phyloP scores from a whole-genome alignment of 306 rosid species.

The Vicia villosa region DNA sequence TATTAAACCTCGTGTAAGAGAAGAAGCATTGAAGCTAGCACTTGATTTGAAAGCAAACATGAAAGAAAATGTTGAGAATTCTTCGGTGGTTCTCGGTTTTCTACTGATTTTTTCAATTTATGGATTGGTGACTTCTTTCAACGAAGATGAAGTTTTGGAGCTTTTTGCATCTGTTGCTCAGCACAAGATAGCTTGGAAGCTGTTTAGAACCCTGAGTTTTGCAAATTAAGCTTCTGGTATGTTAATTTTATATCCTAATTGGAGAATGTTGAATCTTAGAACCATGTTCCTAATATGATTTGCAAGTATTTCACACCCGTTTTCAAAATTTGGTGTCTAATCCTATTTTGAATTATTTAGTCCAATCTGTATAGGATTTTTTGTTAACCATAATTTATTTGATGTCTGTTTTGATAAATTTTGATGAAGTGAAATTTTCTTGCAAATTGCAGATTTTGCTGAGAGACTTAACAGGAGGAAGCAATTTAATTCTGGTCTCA shows the following conservation, averaged over 20 bases:
- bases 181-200: slow-evolving; percentile 6
- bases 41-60: slow-evolving; percentile 7
- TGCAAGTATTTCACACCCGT: neutral
- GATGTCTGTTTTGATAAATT: neutral
- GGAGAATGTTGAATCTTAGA: neutral
- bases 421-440: no score
- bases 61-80: neutral
- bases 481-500: no score
- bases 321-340: neutral
- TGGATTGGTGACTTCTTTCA: neutral
- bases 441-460: no score
- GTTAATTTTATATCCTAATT: neutral
- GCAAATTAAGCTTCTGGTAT: slow-evolving; percentile 1
- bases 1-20: slow-evolving; percentile 14
- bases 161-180: neutral
- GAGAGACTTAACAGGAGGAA: no score
- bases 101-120: neutral
- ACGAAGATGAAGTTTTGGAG: neutral
- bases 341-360: slow-evolving; percentile 30
- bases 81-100: neutral
- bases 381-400: neutral
- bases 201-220: slow-evolving; percentile 17
- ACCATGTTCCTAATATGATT: neutral
- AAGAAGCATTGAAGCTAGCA: slow-evolving; percentile 9
- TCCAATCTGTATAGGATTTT: neutral